Conservation (phyloP, 352 stramenopile genomes). For the Pythium pyrilobum region DNA sequence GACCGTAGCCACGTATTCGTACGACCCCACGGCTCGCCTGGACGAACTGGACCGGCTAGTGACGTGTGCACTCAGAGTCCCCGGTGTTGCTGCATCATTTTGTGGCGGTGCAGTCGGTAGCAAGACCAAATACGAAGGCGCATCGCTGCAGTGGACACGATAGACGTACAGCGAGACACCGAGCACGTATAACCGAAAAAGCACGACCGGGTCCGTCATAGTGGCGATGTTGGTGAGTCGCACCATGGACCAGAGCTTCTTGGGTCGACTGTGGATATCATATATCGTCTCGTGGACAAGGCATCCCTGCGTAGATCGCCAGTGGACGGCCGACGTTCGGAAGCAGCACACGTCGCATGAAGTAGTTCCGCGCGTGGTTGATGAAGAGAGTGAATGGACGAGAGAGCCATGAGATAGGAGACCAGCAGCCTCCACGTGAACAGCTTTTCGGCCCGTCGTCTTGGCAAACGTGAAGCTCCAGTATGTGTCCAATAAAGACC, state of each 20-base stretch:
- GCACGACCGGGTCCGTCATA: slow-evolving; percentile 25
- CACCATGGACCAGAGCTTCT: slow-evolving; percentile 21
- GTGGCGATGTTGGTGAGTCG: slow-evolving; percentile 28
- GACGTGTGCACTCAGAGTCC: too few species aligned
- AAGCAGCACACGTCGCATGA: slow-evolving; percentile 4
- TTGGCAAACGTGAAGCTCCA: neutral
- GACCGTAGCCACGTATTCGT: neutral
- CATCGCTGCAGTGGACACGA: slow-evolving; percentile 1
- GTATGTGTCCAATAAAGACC: neutral
- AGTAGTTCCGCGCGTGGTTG: neutral
- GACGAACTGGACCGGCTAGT: too few species aligned
- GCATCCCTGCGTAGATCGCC: slow-evolving; percentile 16
- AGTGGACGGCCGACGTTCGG: slow-evolving; percentile 10
- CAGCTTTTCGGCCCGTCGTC: neutral
- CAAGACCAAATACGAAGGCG: neutral
- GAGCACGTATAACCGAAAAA: slow-evolving; percentile 16
- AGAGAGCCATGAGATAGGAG: too few species aligned
- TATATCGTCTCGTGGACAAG: slow-evolving; percentile 11
- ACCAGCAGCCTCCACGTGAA: neutral
- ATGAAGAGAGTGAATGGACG: neutral
- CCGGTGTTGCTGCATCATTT: neutral
- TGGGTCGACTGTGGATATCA: slow-evolving; percentile 15
- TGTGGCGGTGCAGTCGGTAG: neutral
- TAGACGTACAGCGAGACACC: slow-evolving; percentile 21
- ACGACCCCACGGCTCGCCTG: too few species aligned